Conservation (phyloP, 331 rosid species). For the Cydonia oblonga region DNA sequence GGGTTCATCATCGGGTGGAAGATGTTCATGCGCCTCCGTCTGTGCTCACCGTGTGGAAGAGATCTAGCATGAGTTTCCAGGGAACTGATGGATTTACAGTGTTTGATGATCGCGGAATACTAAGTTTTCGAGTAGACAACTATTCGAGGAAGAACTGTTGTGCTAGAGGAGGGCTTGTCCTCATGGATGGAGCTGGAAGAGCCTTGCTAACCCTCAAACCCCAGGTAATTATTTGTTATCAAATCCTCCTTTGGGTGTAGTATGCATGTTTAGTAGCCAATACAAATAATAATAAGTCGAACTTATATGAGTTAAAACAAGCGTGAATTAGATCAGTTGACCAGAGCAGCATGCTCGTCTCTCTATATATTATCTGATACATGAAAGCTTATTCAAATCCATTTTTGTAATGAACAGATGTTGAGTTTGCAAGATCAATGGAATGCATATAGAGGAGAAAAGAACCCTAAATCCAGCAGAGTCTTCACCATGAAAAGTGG, state of each 20-base stretch:
- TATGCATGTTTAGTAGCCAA: neutral
- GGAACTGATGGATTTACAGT: conserved; percentile 45
- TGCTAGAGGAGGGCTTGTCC: conserved; percentile 22
- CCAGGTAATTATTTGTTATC: conserved; percentile 13
- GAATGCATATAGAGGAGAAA: conserved; percentile 39
- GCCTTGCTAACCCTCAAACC: conserved; percentile 38
- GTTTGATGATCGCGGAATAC: conserved; percentile 23
- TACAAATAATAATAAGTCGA: too few relatives aligned
- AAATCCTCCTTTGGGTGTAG: neutral
- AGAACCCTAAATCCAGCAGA: conserved; percentile 9
- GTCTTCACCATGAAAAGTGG: conserved; percentile 33
- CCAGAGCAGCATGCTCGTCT: too few relatives aligned
- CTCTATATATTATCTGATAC: neutral
- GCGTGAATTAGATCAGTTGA: neutral
- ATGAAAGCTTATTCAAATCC: neutral
- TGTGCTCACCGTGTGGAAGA: conserved; percentile 46
- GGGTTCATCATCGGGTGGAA: neutral
- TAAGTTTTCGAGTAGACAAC: conserved; percentile 37
- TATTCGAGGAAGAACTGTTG: conserved; percentile 25
- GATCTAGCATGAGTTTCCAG: conserved; percentile 45
- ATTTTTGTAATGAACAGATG: conserved; percentile 10
- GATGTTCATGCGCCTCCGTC: neutral
- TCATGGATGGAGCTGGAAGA: conserved; percentile 45
- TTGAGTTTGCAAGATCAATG: conserved; percentile 29
- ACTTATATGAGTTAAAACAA: too few relatives aligned